Percentiles rank a stretch among this genome's conserved stretches.
Evolutionary conservation across 495 filamentous ascomycete genomes (phyloP).

Genomic region (Alectoria sarmentosa): DNA sequence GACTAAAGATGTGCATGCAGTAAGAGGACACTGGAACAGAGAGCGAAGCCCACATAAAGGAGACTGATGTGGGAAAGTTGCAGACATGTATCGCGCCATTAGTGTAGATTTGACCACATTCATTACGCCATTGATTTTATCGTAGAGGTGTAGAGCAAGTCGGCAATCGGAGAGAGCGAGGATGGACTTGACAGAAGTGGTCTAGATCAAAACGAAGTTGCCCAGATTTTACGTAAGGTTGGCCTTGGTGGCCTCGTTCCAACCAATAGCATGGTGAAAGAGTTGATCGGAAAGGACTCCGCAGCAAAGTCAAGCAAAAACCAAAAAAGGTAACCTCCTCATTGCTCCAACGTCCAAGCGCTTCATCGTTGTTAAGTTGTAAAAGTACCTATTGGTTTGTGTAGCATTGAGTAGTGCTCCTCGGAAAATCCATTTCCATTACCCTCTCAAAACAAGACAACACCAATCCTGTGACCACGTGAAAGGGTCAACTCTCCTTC

Average conservation of each 20-base stretch:
- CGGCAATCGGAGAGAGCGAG: background rate
- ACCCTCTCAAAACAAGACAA: constrained; percentile 4
- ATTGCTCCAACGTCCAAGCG: background rate
- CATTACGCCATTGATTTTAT: background rate
- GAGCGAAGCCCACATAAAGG: too few relatives aligned
- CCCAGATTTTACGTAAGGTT: constrained; percentile 18
- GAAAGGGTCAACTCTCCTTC: too few relatives aligned
- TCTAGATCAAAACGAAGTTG: background rate
- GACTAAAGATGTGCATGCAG: background rate
- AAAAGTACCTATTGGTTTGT: too few relatives aligned
- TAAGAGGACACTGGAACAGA: background rate
- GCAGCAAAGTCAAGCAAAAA: background rate
- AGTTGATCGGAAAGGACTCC: constrained; percentile 1
- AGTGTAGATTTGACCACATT: too few relatives aligned
- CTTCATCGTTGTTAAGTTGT: background rate
- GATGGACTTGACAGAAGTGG: constrained; percentile 1
- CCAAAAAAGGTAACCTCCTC: too few relatives aligned
- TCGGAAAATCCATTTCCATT: constrained; percentile 6
- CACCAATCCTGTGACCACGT: constrained; percentile 36
- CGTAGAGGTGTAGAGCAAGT: background rate
- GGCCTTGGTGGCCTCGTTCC: background rate
- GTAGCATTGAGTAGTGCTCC: background rate
- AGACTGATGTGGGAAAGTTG: too few relatives aligned
- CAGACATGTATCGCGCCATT: too few relatives aligned
- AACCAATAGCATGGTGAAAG: background rate